Percentiles rank a stretch among this genome's conserved stretches.
phyloP scores from a whole-genome alignment of 306 rosid species.

The Pueraria montana region DNA sequence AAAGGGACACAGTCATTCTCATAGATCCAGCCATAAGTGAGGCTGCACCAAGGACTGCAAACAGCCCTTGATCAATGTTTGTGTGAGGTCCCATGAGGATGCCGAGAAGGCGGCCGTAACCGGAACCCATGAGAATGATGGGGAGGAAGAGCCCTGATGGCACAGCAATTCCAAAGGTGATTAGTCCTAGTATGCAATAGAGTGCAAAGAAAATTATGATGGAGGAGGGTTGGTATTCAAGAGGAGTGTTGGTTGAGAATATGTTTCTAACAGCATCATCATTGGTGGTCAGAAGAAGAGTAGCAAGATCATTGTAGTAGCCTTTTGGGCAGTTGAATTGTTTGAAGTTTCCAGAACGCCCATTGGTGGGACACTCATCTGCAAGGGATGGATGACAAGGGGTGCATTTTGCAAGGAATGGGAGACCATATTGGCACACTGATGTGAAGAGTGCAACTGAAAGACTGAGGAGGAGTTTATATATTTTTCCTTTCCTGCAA shows the following conservation, averaged over 20 bases:
- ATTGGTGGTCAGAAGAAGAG: conserved; percentile 81
- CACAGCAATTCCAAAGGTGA: conserved; percentile 91
- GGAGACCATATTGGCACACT: conserved; percentile 79
- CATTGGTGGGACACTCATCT: conserved; percentile 76
- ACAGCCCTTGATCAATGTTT: conserved; percentile 78
- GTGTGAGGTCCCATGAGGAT: conserved; percentile 72
- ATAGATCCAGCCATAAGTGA: conserved; percentile 96
- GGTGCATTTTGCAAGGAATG: conserved; percentile 75
- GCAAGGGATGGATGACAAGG: conserved; percentile 70
- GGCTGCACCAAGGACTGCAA: conserved; percentile 93
- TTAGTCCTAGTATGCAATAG: conserved; percentile 70
- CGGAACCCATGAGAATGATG: conserved; percentile 91
- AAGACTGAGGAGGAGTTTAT: conserved; percentile 73
- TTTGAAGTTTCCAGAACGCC: conserved; percentile 83
- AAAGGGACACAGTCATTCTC: conserved; percentile 93
- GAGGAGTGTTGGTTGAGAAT: conserved; percentile 76
- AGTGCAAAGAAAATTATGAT: conserved; percentile 78
- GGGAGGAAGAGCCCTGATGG: conserved; percentile 97
- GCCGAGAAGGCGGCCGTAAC: conserved; percentile 88
- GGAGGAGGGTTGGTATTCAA: conserved; percentile 67
- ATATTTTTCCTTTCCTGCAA: conserved; percentile 86
- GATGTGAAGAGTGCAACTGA: conserved; percentile 77
- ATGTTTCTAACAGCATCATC: conserved; percentile 93
- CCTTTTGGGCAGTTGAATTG: conserved; percentile 88
- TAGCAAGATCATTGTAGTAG: conserved; percentile 87